Evolutionary conservation across 257 asterid species (phyloP), one percentile per base, ranked within the genome.

Genomic region (Parsonsia alboflavescens): DNA sequence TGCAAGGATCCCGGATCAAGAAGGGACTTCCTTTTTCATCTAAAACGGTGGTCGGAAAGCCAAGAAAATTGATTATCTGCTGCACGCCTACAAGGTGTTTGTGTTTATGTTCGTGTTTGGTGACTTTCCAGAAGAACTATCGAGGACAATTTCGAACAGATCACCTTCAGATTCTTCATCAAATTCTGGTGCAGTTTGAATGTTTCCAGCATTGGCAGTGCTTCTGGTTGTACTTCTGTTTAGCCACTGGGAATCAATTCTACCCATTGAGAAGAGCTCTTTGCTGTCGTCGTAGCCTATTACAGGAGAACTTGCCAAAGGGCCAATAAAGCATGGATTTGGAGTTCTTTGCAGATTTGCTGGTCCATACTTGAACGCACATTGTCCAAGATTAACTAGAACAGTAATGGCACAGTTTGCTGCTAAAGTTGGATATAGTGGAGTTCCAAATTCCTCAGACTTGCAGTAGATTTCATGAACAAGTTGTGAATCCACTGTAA

Each of bases 191-290:
- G 73, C 76, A 33, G 50, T 50, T 36, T 19, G 54, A 21, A 19
- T 2, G 42, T 26, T 65, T 28, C 78, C 90, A 12, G 87, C 85
- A 56, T 86, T 85, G 30, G 77, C 82, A 56, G 82, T 84, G 78
- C 89, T 87, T 82, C 87, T 88, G 11, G 86, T 80, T 0, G 88
- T 84, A 62, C 85, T 88, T 78, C 93, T 72, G 52, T 85, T 86
- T 7, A 84, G 79, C 91, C 97, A 91, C 44, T 81, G 89, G 0
- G 94, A 77, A 73, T 94, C 98, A 41, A 94, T 89, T 80, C 98
- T 85, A 33, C 97, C 97, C 96, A 94, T 94, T 2, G 98, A 94
- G 81, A 94, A 94, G 78, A 94, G 97, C 77, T 94, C 98, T 73
- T 71, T 86, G 78, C 98, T 94, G 30, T 94, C 98, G 0, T 93